These are phyloP conservation scores for Obelidium mucronatum DNA, from an alignment of 192 early-diverging fungal genomes.

Conservation along the genomic window DNA sequence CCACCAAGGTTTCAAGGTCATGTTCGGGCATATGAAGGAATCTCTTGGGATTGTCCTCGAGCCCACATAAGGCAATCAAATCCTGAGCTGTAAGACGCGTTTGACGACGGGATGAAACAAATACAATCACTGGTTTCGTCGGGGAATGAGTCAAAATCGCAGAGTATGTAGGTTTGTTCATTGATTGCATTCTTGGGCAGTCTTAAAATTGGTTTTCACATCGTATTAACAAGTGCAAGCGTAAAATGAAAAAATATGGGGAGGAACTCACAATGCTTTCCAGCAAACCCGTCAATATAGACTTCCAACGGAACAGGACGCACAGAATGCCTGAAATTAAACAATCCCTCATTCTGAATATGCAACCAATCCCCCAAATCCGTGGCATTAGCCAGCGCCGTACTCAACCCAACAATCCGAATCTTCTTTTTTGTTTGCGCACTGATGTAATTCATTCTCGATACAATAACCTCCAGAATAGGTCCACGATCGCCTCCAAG, in stretches of 20 bases:
- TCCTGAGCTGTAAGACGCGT: slow-evolving; percentile 97
- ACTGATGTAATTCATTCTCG: slow-evolving; percentile 97
- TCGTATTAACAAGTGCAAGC: too few relatives aligned
- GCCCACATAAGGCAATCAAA: slow-evolving; percentile 89
- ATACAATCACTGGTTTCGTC: slow-evolving; percentile 92
- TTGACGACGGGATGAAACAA: slow-evolving; percentile 97
- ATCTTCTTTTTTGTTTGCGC: slow-evolving; percentile 76
- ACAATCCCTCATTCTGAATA: slow-evolving; percentile 85
- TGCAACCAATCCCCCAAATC: slow-evolving; percentile 98
- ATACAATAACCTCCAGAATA: slow-evolving; percentile 97
- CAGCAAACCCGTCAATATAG: slow-evolving; percentile 96
- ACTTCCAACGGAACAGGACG: slow-evolving; percentile 97
- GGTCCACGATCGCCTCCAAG: slow-evolving; percentile 97
- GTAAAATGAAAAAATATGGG: background rate
- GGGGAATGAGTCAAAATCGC: slow-evolving; percentile 96
- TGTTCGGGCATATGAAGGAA: slow-evolving; percentile 89
- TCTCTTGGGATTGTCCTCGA: slow-evolving; percentile 90
- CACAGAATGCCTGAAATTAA: slow-evolving; percentile 97
- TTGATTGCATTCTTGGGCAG: slow-evolving; percentile 97
- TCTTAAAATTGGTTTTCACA: slow-evolving; percentile 37
- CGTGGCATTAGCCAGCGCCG: slow-evolving; percentile 94
- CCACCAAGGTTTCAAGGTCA: slow-evolving; percentile 73
- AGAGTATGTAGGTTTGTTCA: slow-evolving; percentile 97
- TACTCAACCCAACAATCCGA: slow-evolving; percentile 94
- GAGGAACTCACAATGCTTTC: slow-evolving; percentile 75